Percentiles rank a stretch among this genome's conserved stretches.
Evolutionary conservation across 164 flowering plant genomes (phyloP).

Genomic region (Nymphaea colorata): DNA sequence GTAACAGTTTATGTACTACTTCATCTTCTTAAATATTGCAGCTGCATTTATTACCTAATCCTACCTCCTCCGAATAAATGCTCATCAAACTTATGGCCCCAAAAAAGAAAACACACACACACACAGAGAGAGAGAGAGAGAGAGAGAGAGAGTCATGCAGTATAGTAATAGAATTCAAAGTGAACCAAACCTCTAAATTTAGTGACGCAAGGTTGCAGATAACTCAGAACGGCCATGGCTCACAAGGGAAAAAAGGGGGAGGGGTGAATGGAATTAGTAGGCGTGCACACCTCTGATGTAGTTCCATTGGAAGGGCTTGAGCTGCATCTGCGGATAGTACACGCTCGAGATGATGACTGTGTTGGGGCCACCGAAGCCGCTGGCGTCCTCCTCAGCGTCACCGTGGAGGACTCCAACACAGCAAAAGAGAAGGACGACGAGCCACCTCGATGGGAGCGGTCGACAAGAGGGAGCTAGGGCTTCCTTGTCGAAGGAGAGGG

Average conservation of each 20-base stretch:
- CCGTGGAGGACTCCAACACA: background rate
- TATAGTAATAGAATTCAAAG: no score
- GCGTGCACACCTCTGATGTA: constrained; percentile 59
- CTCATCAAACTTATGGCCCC: no score
- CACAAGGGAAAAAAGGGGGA: background rate
- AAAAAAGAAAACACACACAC: no score
- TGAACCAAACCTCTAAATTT: background rate
- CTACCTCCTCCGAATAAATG: no score
- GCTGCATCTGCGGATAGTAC: constrained; percentile 34
- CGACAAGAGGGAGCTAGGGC: no score
- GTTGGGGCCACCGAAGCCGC: background rate
- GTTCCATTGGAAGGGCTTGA: constrained; percentile 53
- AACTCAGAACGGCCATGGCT: background rate
- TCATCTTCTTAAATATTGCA: no score
- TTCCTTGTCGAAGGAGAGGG: no score
- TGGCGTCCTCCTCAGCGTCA: background rate
- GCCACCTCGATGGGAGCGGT: background rate
- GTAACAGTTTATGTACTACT: no score
- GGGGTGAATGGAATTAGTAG: background rate
- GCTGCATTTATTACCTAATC: no score
- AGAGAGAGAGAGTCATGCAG: no score
- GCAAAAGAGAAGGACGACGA: background rate
- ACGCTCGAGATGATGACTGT: constrained; percentile 52
- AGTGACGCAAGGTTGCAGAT: background rate
- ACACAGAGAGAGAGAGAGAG: no score